Evolutionary conservation across 805 yeast genomes (phyloP), one percentile per base, ranked within the genome.

Genomic region (Hanseniaspora vineae): DNA sequence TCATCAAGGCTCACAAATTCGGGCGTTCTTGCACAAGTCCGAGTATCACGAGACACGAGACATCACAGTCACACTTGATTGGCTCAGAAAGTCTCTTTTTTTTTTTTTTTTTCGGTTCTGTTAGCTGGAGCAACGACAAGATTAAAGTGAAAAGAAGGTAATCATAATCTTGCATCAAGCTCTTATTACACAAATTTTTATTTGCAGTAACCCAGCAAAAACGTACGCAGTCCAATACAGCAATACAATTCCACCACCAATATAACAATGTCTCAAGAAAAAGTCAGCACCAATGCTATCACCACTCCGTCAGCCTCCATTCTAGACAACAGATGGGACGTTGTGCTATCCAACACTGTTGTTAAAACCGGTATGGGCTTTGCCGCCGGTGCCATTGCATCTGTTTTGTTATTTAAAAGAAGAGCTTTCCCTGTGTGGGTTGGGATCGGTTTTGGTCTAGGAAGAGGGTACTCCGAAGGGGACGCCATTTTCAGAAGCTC

Each of bases 381-480:
- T 56, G 97, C 97, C 54, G 92, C 82, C 43, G 99, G 99, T 68
- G 95, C 92, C 33, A 76, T 90, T 50, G 84, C 94, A 42, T 86
- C 96, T 9, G 94, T 89, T 42, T 68, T 92, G 51, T 69, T 92
- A 49, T 92, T 92, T 74, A 86, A 76, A 66, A 85, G 97, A 74
- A 81, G 97, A 68, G 76, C 96, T 10, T 92, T 88, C 80, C 98
- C 98, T 48, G 97, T 90, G 42, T 89, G 97, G 95, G 68, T 90
- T 52, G 98, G 98, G 55, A 70, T 88, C 54, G 99, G 99, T 37
- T 90, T 92, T 60, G 99, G 99, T 55, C 76, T 89, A 52, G 99
- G 99, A 55, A 83, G 96, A 72, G 96, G 96, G 47, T 92, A 88
- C 68, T 80, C 97, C 51, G 99, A 92, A 71, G 98, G 97, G 52